Conservation (phyloP, 1,139 yeast species). For the Zygotorulaspora mrakii region DNA sequence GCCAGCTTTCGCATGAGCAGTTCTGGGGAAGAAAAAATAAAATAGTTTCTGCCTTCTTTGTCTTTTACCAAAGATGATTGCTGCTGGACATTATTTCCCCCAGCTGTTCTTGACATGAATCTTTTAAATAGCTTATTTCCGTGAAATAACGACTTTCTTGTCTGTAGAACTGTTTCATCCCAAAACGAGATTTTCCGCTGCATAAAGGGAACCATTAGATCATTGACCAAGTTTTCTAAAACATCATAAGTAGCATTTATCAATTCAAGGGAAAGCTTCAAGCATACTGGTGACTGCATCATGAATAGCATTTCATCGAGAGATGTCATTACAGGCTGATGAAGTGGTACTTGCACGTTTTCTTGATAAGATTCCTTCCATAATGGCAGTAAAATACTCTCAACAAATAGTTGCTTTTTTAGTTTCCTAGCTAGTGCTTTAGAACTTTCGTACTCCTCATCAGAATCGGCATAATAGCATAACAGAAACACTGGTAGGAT, state of each 20-base stretch:
- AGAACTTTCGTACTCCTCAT: conserved; percentile 32
- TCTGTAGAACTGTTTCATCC: conserved; percentile 77
- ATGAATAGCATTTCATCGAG: conserved; percentile 71
- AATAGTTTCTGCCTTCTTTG: conserved; percentile 25
- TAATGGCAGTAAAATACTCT: conserved; percentile 35
- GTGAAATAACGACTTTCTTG: conserved; percentile 50
- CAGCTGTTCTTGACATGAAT: conserved; percentile 37
- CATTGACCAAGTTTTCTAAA: conserved; percentile 25
- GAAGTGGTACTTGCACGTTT: conserved; percentile 26
- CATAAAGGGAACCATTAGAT: conserved; percentile 36
- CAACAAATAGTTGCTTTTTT: conserved; percentile 40
- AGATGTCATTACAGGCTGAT: conserved; percentile 44
- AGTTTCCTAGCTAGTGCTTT: conserved; percentile 34
- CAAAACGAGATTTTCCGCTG: conserved; percentile 61
- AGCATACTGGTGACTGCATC: conserved; percentile 49
- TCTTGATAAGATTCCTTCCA: conserved; percentile 26
- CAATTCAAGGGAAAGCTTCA: conserved; percentile 22
- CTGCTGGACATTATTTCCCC: conserved; percentile 41
- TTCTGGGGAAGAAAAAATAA: conserved; percentile 52
- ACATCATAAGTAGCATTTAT: conserved; percentile 29
- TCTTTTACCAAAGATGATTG: conserved; percentile 39
- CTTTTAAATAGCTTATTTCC: conserved; percentile 33
- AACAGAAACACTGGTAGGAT: conserved; percentile 45
- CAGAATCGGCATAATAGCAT: conserved; percentile 32
- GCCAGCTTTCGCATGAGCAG: conserved; percentile 77